Evolutionary conservation across 805 yeast genomes (phyloP).

Genomic region (Nakazawaea ishiwadae): DNA sequence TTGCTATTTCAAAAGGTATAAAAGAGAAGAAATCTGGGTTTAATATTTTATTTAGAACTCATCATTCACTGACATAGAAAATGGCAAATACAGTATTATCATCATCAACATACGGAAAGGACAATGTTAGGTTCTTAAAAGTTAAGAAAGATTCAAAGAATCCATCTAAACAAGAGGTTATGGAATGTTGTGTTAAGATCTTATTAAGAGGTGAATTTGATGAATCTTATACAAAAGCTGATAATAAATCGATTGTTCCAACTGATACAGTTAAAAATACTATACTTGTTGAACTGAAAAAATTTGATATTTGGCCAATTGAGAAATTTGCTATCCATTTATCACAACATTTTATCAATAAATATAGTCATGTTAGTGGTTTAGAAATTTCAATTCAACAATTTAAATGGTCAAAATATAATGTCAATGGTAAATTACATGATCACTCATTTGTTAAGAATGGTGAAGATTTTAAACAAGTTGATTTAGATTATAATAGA

Average conservation of each 20-base stretch:
- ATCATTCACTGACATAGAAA: not conserved
- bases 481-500: slow-evolving; percentile 48
- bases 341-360: slow-evolving; percentile 73
- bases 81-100: slow-evolving; percentile 18
- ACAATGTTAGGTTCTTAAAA: slow-evolving; percentile 86
- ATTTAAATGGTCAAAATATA: slow-evolving; percentile 73
- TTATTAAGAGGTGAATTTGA: slow-evolving; percentile 78
- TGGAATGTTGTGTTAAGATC: slow-evolving; percentile 79
- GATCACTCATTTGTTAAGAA: slow-evolving; percentile 83
- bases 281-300: slow-evolving; percentile 76
- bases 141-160: slow-evolving; percentile 73
- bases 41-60: too few relatives aligned
- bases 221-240: slow-evolving; percentile 79
- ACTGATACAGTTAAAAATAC: slow-evolving; percentile 94
- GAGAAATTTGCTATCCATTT: slow-evolving; percentile 86
- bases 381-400: slow-evolving; percentile 65
- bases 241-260: slow-evolving; percentile 85
- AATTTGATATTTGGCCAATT: slow-evolving; percentile 81
- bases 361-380: slow-evolving; percentile 74
- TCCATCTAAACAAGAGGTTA: slow-evolving; percentile 72
- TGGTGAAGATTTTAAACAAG: slow-evolving; percentile 74
- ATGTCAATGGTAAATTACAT: slow-evolving; percentile 69
- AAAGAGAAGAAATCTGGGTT: too few relatives aligned
- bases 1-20: too few relatives aligned
- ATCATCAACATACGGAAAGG: slow-evolving; percentile 81